Evolutionary conservation across 805 yeast species (phyloP).

Genomic region (Metahyphopichia silvanorum): DNA sequence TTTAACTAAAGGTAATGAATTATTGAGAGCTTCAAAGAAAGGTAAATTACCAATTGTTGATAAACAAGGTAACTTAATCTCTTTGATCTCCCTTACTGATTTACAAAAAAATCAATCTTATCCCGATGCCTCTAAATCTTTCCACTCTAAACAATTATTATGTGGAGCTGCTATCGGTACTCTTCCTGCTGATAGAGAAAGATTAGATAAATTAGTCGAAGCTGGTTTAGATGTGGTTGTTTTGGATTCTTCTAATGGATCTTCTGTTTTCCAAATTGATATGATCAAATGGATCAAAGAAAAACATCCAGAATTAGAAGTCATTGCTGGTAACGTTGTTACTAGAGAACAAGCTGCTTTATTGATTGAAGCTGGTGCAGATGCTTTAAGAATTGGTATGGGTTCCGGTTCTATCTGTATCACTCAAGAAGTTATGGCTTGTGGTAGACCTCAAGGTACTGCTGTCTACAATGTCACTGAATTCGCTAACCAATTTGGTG

Average conservation of each 20-base stretch:
- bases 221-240: constrained; percentile 98
- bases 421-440: constrained; percentile 99
- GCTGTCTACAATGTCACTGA: constrained; percentile 94
- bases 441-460: constrained; percentile 99
- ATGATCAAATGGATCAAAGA: constrained; percentile 90
- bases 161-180: constrained; percentile 99
- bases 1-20: constrained; percentile 82
- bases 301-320: constrained; percentile 75
- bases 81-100: constrained; percentile 92
- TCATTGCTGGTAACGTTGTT: constrained; percentile 97
- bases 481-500: constrained; percentile 93
- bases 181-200: constrained; percentile 78
- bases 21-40: constrained; percentile 89
- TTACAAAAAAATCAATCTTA: constrained; percentile 91
- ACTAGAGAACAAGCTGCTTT: constrained; percentile 98
- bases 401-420: constrained; percentile 99
- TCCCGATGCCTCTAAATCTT: constrained; percentile 94
- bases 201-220: constrained; percentile 79
- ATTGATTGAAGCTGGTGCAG: constrained; percentile 93
- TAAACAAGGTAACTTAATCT: constrained; percentile 66
- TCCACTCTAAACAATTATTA: constrained; percentile 87
- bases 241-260: constrained; percentile 95
- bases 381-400: constrained; percentile 98
- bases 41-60: constrained; percentile 97
- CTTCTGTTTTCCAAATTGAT: constrained; percentile 90